Percentiles rank a stretch among this genome's conserved stretches.
phyloP scores from a whole-genome alignment of 202 grass and related monocot genomes.

The Panicum hallii region DNA sequence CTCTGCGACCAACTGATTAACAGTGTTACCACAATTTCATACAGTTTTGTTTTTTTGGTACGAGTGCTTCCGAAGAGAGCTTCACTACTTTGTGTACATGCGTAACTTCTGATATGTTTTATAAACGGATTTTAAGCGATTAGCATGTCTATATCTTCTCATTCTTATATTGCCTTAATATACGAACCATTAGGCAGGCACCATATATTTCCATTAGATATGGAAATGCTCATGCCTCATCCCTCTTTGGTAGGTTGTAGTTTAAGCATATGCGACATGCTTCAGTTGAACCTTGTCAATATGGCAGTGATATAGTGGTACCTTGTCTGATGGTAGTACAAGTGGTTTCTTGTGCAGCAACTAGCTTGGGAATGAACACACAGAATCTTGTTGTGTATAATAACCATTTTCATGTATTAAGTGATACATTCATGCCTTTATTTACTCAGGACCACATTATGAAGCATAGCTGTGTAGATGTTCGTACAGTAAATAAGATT shows the following conservation, averaged over 20 bases:
- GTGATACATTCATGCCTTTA: conserved; percentile 3
- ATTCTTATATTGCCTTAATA: conserved; percentile 8
- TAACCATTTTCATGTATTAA: neutral
- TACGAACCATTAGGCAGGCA: neutral
- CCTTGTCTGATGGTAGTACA: neutral
- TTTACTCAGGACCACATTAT: neutral
- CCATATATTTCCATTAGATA: conserved; percentile 9
- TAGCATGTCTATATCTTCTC: neutral
- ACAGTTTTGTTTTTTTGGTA: neutral
- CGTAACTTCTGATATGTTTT: conserved; percentile 6
- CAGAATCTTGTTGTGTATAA: conserved; percentile 16
- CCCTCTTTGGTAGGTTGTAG: neutral
- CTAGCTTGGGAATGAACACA: conserved; percentile 13
- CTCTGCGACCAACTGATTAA: neutral
- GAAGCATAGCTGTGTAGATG: neutral
- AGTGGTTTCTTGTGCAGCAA: conserved; percentile 17
- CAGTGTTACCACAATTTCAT: neutral
- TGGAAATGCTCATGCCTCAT: conserved; percentile 1
- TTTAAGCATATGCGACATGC: neutral
- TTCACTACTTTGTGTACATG: neutral
- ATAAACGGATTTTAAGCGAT: neutral
- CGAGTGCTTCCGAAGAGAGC: neutral
- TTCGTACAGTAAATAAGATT: conserved; percentile 9
- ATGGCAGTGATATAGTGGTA: neutral
- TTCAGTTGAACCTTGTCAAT: conserved; percentile 1